Conservation (phyloP, 2,329 filamentous ascomycete genomes). For the Coniosporium tulheliwenetii region DNA sequence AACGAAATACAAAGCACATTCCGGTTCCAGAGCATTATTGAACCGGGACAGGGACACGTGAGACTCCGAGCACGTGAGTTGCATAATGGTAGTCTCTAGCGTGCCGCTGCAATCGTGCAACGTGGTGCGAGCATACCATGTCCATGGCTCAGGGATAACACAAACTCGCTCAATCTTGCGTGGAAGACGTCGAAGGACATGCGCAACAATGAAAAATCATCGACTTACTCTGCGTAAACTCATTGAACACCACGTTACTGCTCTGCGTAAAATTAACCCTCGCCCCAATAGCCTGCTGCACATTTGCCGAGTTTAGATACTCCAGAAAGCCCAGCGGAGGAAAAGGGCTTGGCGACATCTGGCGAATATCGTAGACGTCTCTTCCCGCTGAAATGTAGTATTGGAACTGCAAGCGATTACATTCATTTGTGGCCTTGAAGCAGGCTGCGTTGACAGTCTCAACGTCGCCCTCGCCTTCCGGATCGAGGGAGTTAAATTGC, state of each 20-base stretch:
- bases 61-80: too few relatives aligned
- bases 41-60: too few relatives aligned
- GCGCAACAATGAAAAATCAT: too few relatives aligned
- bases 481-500: constrained; percentile 13
- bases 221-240: constrained; percentile 14
- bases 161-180: too few relatives aligned
- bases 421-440: constrained; percentile 10
- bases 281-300: constrained; percentile 34
- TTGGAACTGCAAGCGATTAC: constrained; percentile 7
- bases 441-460: constrained; percentile 15
- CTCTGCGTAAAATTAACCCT: constrained; percentile 33
- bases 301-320: constrained; percentile 31
- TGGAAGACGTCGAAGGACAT: too few relatives aligned
- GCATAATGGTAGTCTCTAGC: too few relatives aligned
- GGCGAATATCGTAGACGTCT: constrained; percentile 32
- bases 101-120: too few relatives aligned
- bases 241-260: constrained; percentile 21
- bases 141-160: too few relatives aligned
- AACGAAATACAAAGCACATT: too few relatives aligned
- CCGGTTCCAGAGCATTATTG: too few relatives aligned
- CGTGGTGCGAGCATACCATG: too few relatives aligned
- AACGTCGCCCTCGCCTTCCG: constrained; percentile 17
- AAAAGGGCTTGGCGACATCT: constrained; percentile 16
- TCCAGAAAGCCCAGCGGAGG: constrained; percentile 29
- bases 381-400: constrained; percentile 7